Evolutionary conservation across 345 rosid species (phyloP).

Genomic region (Arabidopsis thaliana): TAIR10.1 NC_003070.9:6632001-6632500

Average conservation of each 20-base stretch:
- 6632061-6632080: conserved; percentile 91
- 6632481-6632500: not conserved
- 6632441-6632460: conserved; percentile 51
- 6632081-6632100: conserved; percentile 42
- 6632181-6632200: conserved; percentile 87
- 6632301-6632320: conserved; percentile 3
- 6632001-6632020: conserved; percentile 34
- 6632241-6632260: conserved; percentile 76
- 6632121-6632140: conserved; percentile 6
- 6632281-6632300: not conserved
- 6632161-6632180: conserved; percentile 81
- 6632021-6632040: conserved; percentile 85
- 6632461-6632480: conserved; percentile 5
- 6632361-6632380: conserved; percentile 93
- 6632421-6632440: conserved; percentile 81
- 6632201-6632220: conserved; percentile 85
- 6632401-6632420: conserved; percentile 98
- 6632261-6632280: not conserved
- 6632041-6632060: conserved; percentile 98
- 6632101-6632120: conserved; percentile 23
- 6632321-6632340: conserved; percentile 89
- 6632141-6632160: conserved; percentile 67
- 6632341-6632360: conserved; percentile 99
- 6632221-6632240: conserved; percentile 82
- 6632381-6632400: conserved; percentile 92